Evolutionary conservation across 306 rosid genomes (phyloP).

Genomic region (Rosa persica): DNA sequence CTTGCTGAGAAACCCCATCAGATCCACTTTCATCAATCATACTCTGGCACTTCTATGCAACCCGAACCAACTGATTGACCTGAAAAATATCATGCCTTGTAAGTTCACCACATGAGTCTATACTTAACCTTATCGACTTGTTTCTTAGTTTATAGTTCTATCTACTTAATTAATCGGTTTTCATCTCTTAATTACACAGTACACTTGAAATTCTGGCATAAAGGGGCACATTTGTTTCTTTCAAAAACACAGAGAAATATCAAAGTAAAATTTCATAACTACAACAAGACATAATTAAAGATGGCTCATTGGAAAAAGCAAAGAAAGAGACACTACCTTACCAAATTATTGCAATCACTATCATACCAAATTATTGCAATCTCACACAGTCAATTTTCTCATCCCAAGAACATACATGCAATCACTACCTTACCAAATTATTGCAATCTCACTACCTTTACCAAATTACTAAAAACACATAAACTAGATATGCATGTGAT

Average conservation of each 20-base stretch:
- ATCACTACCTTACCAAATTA: neutral
- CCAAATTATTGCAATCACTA: neutral
- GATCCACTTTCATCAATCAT: constrained; percentile 82
- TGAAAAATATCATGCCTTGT: constrained; percentile 27
- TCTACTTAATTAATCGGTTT: neutral
- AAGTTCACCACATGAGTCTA: neutral
- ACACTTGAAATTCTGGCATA: neutral
- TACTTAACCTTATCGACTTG: neutral
- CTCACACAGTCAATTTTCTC: too few species aligned
- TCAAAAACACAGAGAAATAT: neutral
- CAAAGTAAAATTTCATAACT: neutral
- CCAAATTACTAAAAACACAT: neutral
- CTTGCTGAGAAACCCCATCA: constrained; percentile 88
- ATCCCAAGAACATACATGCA: too few species aligned
- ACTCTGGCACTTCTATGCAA: constrained; percentile 85
- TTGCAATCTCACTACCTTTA: neutral
- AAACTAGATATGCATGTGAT: too few species aligned
- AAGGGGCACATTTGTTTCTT: neutral
- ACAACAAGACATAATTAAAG: neutral
- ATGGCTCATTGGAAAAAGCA: neutral
- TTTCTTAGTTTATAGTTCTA: neutral
- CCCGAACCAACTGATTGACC: constrained; percentile 89
- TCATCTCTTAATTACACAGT: neutral
- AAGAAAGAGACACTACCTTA: neutral
- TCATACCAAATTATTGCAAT: too few species aligned